Evolutionary conservation across 192 early-diverging fungal genomes (phyloP), one percentile per base, ranked within the genome.

Genomic region (Rhizophlyctis rosea): DNA sequence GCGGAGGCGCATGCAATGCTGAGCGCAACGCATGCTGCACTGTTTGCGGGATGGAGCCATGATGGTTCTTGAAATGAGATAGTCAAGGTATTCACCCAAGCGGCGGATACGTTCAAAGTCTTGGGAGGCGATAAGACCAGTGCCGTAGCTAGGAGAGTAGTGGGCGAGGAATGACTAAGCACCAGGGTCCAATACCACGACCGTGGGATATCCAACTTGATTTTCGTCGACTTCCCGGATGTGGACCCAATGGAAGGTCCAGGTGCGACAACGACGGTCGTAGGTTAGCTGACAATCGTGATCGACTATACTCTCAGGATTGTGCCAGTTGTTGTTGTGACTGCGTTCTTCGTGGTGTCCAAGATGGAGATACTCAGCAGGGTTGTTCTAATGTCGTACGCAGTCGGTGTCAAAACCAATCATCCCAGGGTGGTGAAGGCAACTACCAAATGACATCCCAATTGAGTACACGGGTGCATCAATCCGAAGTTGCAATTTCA

Each of bases 141-240:
- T 32, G 11, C 55, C 55, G 32, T 13, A 23, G 55, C 25, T 57
- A 23, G 55, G 55, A 32, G 55, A 31, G 28, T 57, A 57, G 25
- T 30, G 32, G 32, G 55, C 32, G 13, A 28, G n/a, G 28, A 57
- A 57, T 14, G 13, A 32, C n/a, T 32, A 14, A 23, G 32, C 55
- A 9, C 28, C 34, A 14, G 55, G 55, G 28, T 57, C 55, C 25
- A 57, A 32, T 14, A 30, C 55, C 32, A 30, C 55, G 55, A 57
- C 18, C 9, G 39, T 44, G 18, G 39, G 39, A 7, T 44, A n/a
- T n/a, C n/a, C n/a, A n/a, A n/a, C n/a, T n/a, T n/a, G n/a, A n/a
- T n/a, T n/a, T n/a, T n/a, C n/a, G n/a, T n/a, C n/a, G n/a, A n/a
- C n/a, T n/a, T n/a, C n/a, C n/a, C n/a, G n/a, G n/a, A n/a, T n/a